Evolutionary conservation across 2,329 filamentous ascomycete genomes (phyloP), one percentile per base, ranked within the genome.

Genomic region (Botryotinia calthae): DNA sequence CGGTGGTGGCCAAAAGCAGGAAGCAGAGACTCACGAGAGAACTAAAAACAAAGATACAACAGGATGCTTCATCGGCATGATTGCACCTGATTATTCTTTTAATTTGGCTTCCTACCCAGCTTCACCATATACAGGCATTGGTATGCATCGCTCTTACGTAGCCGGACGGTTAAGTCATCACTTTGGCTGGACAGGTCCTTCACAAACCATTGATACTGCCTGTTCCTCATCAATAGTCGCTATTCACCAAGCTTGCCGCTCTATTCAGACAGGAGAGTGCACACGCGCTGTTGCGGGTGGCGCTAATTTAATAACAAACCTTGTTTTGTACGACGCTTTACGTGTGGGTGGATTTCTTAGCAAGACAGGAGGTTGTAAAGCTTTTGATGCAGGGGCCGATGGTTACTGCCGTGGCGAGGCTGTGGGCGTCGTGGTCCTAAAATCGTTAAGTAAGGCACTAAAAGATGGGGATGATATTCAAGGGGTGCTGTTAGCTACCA

Each of bases 341-440:
- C 34, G 37, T n/a, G 37, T 20, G n/a, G 56, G 54, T 4, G n/a
- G 42, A 18, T 71, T 71, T 58, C 31, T 71, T 7, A 63, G 68
- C 58, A 34, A 56, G 25, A 61, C 68, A 46, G 68, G 58, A 34
- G 20, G 10, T 14, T 71, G 56, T 40, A 71, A 87, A 72, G 80
- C 82, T 0, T 86, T 81, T 28, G 84, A 85, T 70, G 78, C 79
- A 79, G 81, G 75, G 77, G 87, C 83, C 0, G 86, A 88, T 75
- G 87, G 87, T 0, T 89, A 89, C 71, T 87, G 86, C 73, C 84
- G 87, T 1, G 85, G 81, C 0, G 87, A 89, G 28, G 86, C 83
- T 5, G 81, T 84, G 8, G 87, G 81, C 0, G 79, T 82, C 0
- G 79, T 88, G 0, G 80, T 88, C 0, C 73, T 89, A 18, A 89